Conservation (phyloP, 2,329 filamentous ascomycete species). For the Akanthomyces uredinophilus region DNA sequence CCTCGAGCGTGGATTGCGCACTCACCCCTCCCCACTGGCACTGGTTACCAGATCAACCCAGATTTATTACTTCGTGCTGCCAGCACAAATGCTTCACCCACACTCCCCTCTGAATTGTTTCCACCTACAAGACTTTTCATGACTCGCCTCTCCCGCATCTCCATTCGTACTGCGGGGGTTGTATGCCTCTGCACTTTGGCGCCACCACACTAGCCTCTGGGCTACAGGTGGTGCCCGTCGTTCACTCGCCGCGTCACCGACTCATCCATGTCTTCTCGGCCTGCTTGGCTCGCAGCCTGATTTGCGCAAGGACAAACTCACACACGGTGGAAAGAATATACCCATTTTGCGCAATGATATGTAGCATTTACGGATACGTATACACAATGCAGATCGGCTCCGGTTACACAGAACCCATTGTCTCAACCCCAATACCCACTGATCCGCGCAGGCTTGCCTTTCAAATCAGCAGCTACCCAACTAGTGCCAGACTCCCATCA, state of each 20-base stretch:
- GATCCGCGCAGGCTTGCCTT: background rate
- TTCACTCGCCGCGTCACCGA: background rate
- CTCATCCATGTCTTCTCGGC: background rate
- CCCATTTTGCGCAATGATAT: no score
- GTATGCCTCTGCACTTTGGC: background rate
- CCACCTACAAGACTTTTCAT: background rate
- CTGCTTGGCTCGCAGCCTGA: background rate
- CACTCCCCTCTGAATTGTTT: no score
- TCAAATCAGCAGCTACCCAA: no score
- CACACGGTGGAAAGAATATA: no score
- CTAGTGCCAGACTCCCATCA: background rate
- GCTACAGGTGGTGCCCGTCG: background rate
- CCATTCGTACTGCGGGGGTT: background rate
- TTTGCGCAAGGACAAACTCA: background rate
- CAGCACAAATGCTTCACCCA: no score
- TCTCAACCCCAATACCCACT: background rate
- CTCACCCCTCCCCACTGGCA: no score
- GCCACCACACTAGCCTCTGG: background rate
- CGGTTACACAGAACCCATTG: background rate
- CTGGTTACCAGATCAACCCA: no score
- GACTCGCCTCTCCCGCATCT: background rate
- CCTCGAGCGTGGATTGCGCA: no score
- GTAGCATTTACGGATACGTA: no score
- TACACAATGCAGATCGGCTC: background rate
- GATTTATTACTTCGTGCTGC: no score